These are phyloP conservation scores for Diaporthe sp. DNA, from an alignment of 2,329 filamentous ascomycete species.

Conservation along the genomic window DNA sequence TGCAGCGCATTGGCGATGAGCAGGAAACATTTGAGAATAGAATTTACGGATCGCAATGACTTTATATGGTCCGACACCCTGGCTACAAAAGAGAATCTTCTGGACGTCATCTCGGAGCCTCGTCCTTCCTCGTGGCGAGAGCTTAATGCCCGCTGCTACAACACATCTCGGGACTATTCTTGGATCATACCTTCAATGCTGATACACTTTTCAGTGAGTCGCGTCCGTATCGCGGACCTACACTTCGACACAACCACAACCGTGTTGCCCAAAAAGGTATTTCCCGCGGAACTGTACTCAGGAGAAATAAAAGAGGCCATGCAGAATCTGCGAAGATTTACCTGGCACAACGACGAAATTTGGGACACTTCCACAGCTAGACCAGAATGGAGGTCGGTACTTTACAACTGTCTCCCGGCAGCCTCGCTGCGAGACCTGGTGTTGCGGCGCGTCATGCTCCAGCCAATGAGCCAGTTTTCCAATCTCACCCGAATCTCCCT, in stretches of 20 bases:
- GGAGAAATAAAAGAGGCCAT: not conserved
- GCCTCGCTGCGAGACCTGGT: not conserved
- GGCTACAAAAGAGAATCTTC: not conserved
- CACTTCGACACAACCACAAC: not conserved
- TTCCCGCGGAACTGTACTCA: too few relatives aligned
- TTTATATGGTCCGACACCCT: rapidly evolving
- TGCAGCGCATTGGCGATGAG: not conserved
- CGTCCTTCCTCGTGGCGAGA: not conserved
- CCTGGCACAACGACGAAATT: rapidly evolving
- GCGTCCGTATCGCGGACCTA: not conserved
- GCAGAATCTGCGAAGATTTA: not conserved
- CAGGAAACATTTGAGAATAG: not conserved
- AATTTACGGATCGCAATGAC: not conserved
- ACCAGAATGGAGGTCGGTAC: too few relatives aligned
- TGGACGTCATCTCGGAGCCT: not conserved
- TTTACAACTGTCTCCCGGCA: not conserved
- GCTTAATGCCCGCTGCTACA: rapidly evolving
- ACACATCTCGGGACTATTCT: rapidly evolving
- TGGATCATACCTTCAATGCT: not conserved
- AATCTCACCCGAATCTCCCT: not conserved
- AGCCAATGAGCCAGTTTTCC: not conserved
- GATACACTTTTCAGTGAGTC: not conserved
- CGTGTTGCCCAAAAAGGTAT: rapidly evolving
- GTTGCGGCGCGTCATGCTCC: not conserved
- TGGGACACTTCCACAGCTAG: rapidly evolving